Base-by-base conservation (phyloP, 2,329 filamentous ascomycete species). In the Myriosclerotinia duriaeana region DNA sequence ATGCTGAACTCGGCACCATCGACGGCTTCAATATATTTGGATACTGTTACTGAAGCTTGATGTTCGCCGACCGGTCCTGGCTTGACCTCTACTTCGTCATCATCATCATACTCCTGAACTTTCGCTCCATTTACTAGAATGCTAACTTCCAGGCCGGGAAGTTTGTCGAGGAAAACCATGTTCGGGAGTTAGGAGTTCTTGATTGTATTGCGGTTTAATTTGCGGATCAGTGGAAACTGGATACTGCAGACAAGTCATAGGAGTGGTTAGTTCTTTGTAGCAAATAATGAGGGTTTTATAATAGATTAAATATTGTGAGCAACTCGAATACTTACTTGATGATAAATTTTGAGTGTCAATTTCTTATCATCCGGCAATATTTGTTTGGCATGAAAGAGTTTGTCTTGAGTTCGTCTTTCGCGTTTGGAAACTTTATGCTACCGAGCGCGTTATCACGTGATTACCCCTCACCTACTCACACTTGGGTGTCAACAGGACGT, bases 11-110 rank as follows among this genome's bases (percentile, higher is more conserved):
- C 56, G 1, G 38, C 56, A 17, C 50, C 56, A 53, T 50, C 52
- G 14, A 48, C 36, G 26, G 56, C 55, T 34, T 66, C 56, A 11
- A 66, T 42, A 26, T 62, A 66, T 54, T 55, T 66, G 11, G 64
- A 62, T 20, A 62, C 61, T 26, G 53, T 67, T 26, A 44, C 64
- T 20, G 26, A 34, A 38, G 60, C 60, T 48, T 67, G 52, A 20
- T 53, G 5, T 22, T n/a, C 36, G 12, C 38, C 67, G 7, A 26
- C 46, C 8, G 11, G 52, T 54, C 59, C 55, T 20, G 65, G 53
- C n/a, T n/a, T 46, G 26, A 55, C 36, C 5, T 66, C 64, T 30
- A 53, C 38, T 30, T 65, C 67, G 14, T 64, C 61, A 46, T 68
- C 53, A 17, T 60, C 67, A 44, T 59, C 26, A 11, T 61, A 65